Evolutionary conservation across 768 basidiomycete genomes (phyloP), one percentile per base, ranked within the genome.

Genomic region (Tulasnella sp.): DNA sequence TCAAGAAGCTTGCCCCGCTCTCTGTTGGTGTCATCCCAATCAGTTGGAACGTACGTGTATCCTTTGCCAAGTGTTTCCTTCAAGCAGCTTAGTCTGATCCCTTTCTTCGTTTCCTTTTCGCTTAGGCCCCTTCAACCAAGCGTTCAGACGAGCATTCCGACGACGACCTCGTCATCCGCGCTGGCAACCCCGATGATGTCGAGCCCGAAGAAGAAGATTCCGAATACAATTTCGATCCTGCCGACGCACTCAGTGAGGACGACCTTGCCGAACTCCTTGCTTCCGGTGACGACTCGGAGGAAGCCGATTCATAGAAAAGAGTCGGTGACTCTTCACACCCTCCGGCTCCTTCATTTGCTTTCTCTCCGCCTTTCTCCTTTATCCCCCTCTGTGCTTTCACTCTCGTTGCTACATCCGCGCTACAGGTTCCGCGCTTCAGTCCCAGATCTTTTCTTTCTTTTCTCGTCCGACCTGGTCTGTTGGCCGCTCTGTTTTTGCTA

Each of bases 21-120:
- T 40, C 67, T 22, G 9, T 45, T 17, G 75, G 75, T 7, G 75
- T 76, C 19, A 29, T 76, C 64, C 25, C 75, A n/a, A 69, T 76
- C 75, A 49, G 31, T 1, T 76, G 75, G 75, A 49, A 15, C 25
- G 75, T 76, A 68, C 31, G 75, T 58, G 54, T n/a, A 8, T 37
- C 22, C 19, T 1, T 49, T 37, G 2, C 29, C 12, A 31, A 6
- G 19, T 9, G 12, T n/a, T 3, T 14, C 38, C 22, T 36, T 25
- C 36, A 3, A 8, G 6, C 11, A n/a, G n/a, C 11, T 25, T 15
- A 29, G 12, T 12, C 69, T 70, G 19, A 70, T 36, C 36, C 1
- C 69, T 40, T 7, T 29, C 69, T 19, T n/a, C n/a, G n/a, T 7
- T 19, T 36, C 25, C 11, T 31, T 12, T 31, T 5, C 14, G 67